Conservation (phyloP, 2,329 filamentous ascomycete species). For the Hyphodiscus sp. region DNA sequence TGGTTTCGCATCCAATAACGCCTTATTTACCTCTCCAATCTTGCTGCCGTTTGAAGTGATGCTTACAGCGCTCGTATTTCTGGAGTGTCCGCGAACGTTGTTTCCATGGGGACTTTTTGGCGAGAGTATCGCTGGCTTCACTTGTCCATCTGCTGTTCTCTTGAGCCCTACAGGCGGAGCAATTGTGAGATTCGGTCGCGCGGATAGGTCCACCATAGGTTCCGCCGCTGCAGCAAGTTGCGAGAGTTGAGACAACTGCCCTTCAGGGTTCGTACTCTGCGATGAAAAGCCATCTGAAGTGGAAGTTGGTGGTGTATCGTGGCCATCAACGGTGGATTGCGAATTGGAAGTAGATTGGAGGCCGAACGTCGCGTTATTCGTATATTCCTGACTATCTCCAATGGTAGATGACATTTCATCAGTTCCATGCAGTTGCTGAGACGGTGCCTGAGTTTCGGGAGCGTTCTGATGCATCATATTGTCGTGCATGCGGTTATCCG, state of each 20-base stretch:
- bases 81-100: conserved; percentile 48
- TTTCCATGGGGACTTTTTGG: conserved; percentile 27
- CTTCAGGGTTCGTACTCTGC: conserved; percentile 40
- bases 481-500: conserved; percentile 24
- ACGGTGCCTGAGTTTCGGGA: conserved; percentile 8
- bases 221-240: conserved; percentile 49
- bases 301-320: conserved; percentile 35
- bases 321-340: conserved; percentile 38
- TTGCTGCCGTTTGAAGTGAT: conserved; percentile 56
- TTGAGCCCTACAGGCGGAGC: conserved; percentile 48
- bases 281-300: conserved; percentile 30
- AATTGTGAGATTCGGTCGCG: conserved; percentile 17
- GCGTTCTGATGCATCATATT: conserved; percentile 18
- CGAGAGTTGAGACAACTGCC: conserved; percentile 51
- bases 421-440: conserved; percentile 3
- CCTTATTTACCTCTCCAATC: conserved; percentile 63
- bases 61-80: conserved; percentile 65
- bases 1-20: neutral
- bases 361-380: conserved; percentile 6
- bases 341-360: conserved; percentile 32
- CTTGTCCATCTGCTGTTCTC: conserved; percentile 67
- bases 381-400: conserved; percentile 4
- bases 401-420: conserved; percentile 6
- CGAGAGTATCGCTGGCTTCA: conserved; percentile 53
- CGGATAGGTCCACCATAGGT: conserved; percentile 17